Percentiles rank a stretch among this genome's conserved stretches.
phyloP scores from a whole-genome alignment of 75 land plant genomes.

The Selaginella tamariscina region DNA sequence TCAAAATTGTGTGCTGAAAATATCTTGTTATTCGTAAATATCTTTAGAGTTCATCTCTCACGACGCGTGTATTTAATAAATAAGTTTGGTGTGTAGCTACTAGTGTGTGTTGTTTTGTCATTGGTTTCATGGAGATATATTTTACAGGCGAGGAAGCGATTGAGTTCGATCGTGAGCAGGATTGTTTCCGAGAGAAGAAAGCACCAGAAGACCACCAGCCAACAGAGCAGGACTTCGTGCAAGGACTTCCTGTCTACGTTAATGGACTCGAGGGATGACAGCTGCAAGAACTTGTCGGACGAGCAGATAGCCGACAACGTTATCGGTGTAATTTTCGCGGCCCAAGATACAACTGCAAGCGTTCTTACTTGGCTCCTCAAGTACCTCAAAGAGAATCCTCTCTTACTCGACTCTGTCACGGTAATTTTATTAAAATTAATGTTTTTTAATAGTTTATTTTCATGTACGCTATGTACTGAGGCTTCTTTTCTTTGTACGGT shows the following conservation, averaged over 20 bases:
- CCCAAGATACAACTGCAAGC: not conserved
- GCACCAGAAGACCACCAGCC: slow-evolving; percentile 11
- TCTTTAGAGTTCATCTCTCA: too few species aligned
- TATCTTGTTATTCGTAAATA: too few species aligned
- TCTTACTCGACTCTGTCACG: slow-evolving; percentile 47
- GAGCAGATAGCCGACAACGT: slow-evolving; percentile 11
- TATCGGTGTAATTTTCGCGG: not conserved
- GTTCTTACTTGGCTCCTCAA: not conserved
- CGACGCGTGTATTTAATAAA: too few species aligned
- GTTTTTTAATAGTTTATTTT: not conserved
- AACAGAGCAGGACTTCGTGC: not conserved
- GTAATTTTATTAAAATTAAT: slow-evolving; percentile 20
- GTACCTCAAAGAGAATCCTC: slow-evolving; percentile 15
- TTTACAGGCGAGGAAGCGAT: slow-evolving; percentile 49
- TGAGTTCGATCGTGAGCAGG: slow-evolving; percentile 40
- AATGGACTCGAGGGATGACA: not conserved
- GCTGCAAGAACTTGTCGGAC: not conserved
- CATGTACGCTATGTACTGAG: not conserved
- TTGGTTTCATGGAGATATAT: too few species aligned
- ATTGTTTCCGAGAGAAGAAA: slow-evolving; percentile 38
- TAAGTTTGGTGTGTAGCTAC: too few species aligned
- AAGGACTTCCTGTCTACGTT: not conserved
- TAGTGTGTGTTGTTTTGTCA: too few species aligned
- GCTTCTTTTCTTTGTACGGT: not conserved
- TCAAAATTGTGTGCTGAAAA: too few species aligned